These are phyloP conservation scores for Fraxinus albicans DNA, from an alignment of 305 asterid species.

Conservation along the genomic window DNA sequence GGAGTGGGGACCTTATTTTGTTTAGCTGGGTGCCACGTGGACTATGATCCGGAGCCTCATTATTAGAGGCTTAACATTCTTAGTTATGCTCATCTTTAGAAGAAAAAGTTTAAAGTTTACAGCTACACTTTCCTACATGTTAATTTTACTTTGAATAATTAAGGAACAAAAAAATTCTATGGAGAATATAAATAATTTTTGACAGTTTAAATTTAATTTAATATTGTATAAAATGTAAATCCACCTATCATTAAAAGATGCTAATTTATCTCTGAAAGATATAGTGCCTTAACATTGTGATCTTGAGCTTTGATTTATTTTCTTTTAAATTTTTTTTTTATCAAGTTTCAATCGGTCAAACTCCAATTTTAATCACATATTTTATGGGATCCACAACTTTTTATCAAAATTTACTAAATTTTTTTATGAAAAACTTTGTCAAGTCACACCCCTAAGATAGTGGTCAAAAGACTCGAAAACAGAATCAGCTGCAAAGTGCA, in stretches of 20 bases:
- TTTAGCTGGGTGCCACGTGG: too few species aligned
- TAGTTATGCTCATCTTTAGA: neutral
- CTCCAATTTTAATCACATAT: neutral
- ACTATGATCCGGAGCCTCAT: too few species aligned
- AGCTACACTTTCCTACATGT: neutral
- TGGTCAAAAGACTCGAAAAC: neutral
- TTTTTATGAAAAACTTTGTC: too few species aligned
- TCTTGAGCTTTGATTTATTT: too few species aligned
- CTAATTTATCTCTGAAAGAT: neutral
- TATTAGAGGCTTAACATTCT: neutral
- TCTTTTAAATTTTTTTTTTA: too few species aligned
- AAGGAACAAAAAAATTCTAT: neutral
- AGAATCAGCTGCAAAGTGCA: neutral
- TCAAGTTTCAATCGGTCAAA: neutral
- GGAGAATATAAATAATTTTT: neutral
- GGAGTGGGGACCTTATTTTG: too few species aligned
- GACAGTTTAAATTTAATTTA: neutral
- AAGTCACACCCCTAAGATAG: neutral
- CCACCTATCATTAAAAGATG: neutral
- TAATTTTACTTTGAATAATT: slow-evolving; percentile 1
- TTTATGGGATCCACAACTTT: too few species aligned
- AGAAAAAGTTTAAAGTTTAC: slow-evolving; percentile 8
- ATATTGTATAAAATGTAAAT: neutral
- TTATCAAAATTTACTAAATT: too few species aligned
- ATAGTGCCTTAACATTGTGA: neutral